Conservation (phyloP, 345 rosid species). For the Corchorus olitorius region DNA sequence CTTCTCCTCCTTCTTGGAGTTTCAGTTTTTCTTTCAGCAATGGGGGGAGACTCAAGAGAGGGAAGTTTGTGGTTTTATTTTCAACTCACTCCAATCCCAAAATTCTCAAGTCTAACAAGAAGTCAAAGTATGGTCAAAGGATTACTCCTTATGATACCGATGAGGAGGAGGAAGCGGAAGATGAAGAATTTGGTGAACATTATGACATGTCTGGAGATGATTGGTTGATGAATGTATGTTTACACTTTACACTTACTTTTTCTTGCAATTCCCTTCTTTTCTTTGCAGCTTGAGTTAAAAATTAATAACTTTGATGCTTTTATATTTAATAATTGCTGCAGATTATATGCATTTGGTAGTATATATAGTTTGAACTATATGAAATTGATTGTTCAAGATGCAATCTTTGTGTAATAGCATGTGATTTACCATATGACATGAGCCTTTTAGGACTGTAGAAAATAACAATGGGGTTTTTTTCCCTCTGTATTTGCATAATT, state of each 20-base stretch:
- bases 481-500: neutral
- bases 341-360: neutral
- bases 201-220: slow-evolving; percentile 34
- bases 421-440: neutral
- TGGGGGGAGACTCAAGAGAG: slow-evolving; percentile 15
- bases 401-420: neutral
- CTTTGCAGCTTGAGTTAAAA: neutral
- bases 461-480: neutral
- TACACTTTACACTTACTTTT: neutral
- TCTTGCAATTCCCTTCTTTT: neutral
- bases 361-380: neutral
- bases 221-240: slow-evolving; percentile 66
- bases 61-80: slow-evolving; percentile 51
- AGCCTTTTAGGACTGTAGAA: neutral
- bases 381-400: slow-evolving; percentile 12
- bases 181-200: slow-evolving; percentile 34
- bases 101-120: slow-evolving; percentile 73
- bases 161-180: slow-evolving; percentile 41
- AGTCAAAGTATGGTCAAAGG: slow-evolving; percentile 57
- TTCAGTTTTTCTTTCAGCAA: slow-evolving; percentile 17
- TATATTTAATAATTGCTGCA: neutral
- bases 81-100: slow-evolving; percentile 75
- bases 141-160: slow-evolving; percentile 51
- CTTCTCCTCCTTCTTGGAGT: slow-evolving; percentile 19
- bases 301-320: neutral